Conservation (phyloP, 2,329 filamentous ascomycete species). For the Exophiala sideris region DNA sequence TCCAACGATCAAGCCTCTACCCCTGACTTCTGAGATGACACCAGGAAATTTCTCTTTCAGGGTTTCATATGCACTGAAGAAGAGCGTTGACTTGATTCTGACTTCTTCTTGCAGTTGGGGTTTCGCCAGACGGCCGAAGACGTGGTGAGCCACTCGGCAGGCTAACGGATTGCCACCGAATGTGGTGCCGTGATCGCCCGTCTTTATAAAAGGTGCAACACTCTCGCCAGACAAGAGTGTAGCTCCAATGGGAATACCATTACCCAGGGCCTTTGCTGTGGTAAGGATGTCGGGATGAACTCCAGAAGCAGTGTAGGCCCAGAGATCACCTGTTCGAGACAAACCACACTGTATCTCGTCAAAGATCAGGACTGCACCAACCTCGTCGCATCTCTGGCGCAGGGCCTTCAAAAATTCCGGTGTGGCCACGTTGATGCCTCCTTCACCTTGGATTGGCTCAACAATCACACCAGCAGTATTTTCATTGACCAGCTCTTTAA, state of each 20-base stretch:
- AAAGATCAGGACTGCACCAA: slow-evolving; percentile 85
- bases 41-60: slow-evolving; percentile 63
- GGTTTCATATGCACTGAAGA: slow-evolving; percentile 56
- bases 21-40: slow-evolving; percentile 74
- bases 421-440: slow-evolving; percentile 79
- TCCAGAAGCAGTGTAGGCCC: slow-evolving; percentile 65
- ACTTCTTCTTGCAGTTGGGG: slow-evolving; percentile 68
- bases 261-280: slow-evolving; percentile 92
- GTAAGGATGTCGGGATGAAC: slow-evolving; percentile 93
- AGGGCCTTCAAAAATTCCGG: slow-evolving; percentile 80
- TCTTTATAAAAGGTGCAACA: slow-evolving; percentile 66
- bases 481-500: slow-evolving; percentile 73
- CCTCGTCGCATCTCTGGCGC: slow-evolving; percentile 77
- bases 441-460: slow-evolving; percentile 96
- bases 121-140: slow-evolving; percentile 73
- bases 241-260: slow-evolving; percentile 92
- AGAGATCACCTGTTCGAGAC: slow-evolving; percentile 79
- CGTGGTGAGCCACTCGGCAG: slow-evolving; percentile 78
- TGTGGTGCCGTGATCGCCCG: slow-evolving; percentile 87
- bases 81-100: slow-evolving; percentile 60
- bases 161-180: slow-evolving; percentile 91
- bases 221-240: slow-evolving; percentile 61
- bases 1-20: slow-evolving; percentile 80
- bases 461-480: slow-evolving; percentile 91
- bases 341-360: slow-evolving; percentile 98